phyloP scores from a whole-genome alignment of 805 yeast genomes.

The Ogataea neopini region DNA sequence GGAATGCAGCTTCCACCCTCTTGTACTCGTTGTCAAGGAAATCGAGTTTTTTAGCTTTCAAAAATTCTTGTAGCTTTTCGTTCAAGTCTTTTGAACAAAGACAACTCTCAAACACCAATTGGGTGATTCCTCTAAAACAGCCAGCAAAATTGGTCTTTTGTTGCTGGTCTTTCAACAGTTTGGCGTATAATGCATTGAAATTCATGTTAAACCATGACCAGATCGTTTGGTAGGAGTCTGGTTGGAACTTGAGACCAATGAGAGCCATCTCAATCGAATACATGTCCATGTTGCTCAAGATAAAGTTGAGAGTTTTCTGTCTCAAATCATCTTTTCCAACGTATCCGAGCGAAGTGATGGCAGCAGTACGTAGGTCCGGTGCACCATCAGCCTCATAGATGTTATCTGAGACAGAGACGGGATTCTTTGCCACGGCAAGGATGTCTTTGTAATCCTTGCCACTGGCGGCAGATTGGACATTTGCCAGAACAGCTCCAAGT shows the following conservation, averaged over 20 bases:
- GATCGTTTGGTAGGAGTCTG: constrained; percentile 33
- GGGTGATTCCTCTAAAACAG: constrained; percentile 46
- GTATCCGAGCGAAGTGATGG: constrained; percentile 57
- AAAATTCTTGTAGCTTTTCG: constrained; percentile 21
- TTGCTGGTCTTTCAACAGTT: constrained; percentile 44
- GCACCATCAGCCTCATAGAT: constrained; percentile 25
- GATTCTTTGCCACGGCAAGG: constrained; percentile 51
- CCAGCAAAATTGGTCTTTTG: constrained; percentile 44
- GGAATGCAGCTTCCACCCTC: constrained; percentile 21
- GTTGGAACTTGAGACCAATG: constrained; percentile 51
- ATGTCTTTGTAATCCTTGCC: constrained; percentile 62
- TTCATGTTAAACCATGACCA: constrained; percentile 61
- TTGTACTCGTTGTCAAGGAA: constrained; percentile 25
- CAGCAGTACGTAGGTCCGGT: constrained; percentile 53
- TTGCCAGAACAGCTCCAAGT: constrained; percentile 43
- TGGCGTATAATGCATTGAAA: constrained; percentile 53
- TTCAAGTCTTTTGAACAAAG: constrained; percentile 22
- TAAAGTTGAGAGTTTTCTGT: constrained; percentile 56
- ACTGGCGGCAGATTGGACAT: constrained; percentile 26
- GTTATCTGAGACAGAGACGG: constrained; percentile 45
- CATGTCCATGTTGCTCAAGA: constrained; percentile 55
- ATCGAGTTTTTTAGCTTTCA: constrained; percentile 25
- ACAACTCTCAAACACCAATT: constrained; percentile 39
- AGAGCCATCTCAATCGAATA: constrained; percentile 55
- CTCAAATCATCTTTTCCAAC: constrained; percentile 46